Base-by-base conservation (phyloP, 441 rosid species). In the Populus tomentosa region DNA sequence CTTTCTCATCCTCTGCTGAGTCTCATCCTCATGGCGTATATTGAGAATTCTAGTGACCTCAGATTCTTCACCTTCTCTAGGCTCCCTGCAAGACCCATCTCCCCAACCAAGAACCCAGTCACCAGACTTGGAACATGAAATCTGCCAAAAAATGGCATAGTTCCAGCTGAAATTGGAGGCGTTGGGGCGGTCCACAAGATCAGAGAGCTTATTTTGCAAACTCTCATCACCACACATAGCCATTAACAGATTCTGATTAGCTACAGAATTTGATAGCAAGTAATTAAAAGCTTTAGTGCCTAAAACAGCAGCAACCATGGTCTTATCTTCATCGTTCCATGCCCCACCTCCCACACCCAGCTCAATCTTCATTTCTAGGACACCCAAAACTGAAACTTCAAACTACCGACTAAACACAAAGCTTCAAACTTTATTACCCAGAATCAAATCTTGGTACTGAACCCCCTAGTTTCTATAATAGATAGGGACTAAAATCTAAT, bases 91-190 rank as follows among this genome's bases (percentile, higher is more conserved):
- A 38, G 86, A 93, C 77, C 98, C 98, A 74, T 94, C 98, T 64
- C 94, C 98, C 98, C 98, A 94, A 21, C 95, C 94, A 26, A 94
- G 79, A 53, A 91, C 94, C 87, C 88, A 89, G 20, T 91, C 97
- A 62, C 96, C 94, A 16, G 98, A 88, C 81, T 88, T 93, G 38
- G 94, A 93, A 84, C 86, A 82, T 26, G 98, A 92, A 71, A 93
- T 87, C 72, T 95, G 99, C 99, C 98, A 95, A 82, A 93, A 90
- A 38, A 95, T 86, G 0, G 99, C 97, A 13, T 93, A 95, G 82
- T 90, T 95, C 99, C 99, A 95, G 84, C 99, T 92, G 73, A 95
- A 95, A 86, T 84, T 90, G 14, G 93, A 89, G 1, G 84, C 73
- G 86, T 87, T 80, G 18, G 97, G 98, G 10, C 80, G 78, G 73